Base-by-base conservation (phyloP, 139 green algal species). In the Micractinium sp. region DNA sequence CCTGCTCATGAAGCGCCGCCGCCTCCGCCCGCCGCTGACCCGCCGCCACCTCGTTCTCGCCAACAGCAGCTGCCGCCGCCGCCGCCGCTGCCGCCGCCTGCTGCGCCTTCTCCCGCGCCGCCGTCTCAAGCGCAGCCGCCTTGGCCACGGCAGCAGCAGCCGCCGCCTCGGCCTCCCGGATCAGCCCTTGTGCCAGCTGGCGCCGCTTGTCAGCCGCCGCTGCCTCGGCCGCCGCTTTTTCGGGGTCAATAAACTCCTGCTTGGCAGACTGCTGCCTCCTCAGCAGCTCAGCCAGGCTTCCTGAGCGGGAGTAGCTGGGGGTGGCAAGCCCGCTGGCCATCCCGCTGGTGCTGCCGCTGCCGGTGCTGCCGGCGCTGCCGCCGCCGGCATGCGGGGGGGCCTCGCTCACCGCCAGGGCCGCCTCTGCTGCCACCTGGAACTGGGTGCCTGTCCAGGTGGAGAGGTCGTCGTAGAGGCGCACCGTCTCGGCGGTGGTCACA, bases 401-500 rank as follows among this genome's bases (percentile, higher is more conserved):
- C 7, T 56, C 47, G 47, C 9, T 56, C 47, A 56, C 47, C 0
- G 82, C 82, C 35, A 86, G 23, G 3, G 61, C 82, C 19, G 66
- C 82, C 63, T 87, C 82, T 25, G 82, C 69, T 12, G 82, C 82
- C 66, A 87, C 82, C 60, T 80, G 63, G n/a, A 75, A 41, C 27
- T 85, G 47, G 9, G 47, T 56, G 47, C 47, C 47, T 4, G 82
- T 87, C 82, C 82, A 87, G 4, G 82, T 87, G 27, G 82, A 87
- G 12, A 87, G 66, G 66, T 87, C 82, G 29, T 87, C 82, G 66
- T 87, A 87, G 18, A 87, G 82, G 22, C 82, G 82, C 35, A 87
- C 82, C 15, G 39, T 31, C 36, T 79, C 82, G 3, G 82, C 35
- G 2, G 67, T 78, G 66, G 82, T 87, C 36, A 78, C 69, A 29